Conservation (phyloP, 2,329 filamentous ascomycete genomes). For the Colletotrichum orbiculare region DNA sequence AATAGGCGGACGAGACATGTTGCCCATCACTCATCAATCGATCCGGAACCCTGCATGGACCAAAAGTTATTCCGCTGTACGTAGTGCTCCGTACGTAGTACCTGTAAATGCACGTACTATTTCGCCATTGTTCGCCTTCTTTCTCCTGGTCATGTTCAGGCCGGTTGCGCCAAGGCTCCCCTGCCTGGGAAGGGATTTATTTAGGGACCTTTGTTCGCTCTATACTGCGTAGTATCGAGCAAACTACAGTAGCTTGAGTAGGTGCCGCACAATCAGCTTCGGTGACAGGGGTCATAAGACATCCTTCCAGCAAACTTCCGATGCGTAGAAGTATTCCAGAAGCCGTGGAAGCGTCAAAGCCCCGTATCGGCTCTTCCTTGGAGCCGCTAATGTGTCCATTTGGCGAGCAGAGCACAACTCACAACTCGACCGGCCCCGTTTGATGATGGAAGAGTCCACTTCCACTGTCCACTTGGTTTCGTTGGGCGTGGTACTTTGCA, state of each 20-base stretch:
- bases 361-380: slow-evolving; percentile 21
- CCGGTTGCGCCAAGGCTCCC: slow-evolving; percentile 19
- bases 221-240: no score
- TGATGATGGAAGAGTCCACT: slow-evolving; percentile 6
- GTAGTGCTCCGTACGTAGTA: no score
- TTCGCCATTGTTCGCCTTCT: slow-evolving; percentile 15
- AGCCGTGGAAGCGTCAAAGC: slow-evolving; percentile 31
- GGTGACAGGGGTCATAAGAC: slow-evolving; percentile 20
- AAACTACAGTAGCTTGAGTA: not conserved
- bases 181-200: slow-evolving; percentile 9
- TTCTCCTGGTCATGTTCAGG: not conserved
- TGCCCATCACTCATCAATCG: slow-evolving; percentile 26
- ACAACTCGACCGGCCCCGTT: slow-evolving; percentile 1
- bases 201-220: slow-evolving; percentile 31
- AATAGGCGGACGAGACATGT: slow-evolving; percentile 26
- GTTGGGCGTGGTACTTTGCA: slow-evolving; percentile 10
- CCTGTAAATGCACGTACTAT: not conserved
- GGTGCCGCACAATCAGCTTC: not conserved
- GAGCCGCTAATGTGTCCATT: slow-evolving; percentile 16
- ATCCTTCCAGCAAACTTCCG: slow-evolving; percentile 23
- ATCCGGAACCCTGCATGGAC: slow-evolving; percentile 23
- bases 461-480: slow-evolving; percentile 3
- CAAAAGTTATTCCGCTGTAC: not conserved
- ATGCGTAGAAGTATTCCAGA: slow-evolving; percentile 34
- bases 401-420: not conserved